Conservation (phyloP, 768 basidiomycete species). For the Clathrus columnatus region DNA sequence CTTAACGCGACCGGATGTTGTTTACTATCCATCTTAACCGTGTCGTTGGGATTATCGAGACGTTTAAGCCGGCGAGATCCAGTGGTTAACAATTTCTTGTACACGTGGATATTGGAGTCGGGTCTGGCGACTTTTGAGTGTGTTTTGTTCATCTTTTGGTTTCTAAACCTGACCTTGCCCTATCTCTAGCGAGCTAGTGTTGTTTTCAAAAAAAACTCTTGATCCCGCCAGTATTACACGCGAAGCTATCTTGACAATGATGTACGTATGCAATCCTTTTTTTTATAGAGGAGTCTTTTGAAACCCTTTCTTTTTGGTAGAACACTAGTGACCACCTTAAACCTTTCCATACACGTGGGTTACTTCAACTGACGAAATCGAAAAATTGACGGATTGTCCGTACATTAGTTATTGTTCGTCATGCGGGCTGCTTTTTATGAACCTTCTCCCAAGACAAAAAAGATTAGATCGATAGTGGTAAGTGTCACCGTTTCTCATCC, state of each 20-base stretch:
- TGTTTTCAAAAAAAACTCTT: neutral
- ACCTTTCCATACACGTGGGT: constrained; percentile 6
- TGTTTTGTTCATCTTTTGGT: neutral
- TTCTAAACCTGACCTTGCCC: neutral
- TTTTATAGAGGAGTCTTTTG: neutral
- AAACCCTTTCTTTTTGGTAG: neutral
- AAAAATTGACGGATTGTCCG: neutral
- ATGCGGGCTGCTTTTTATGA: neutral
- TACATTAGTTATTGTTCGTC: neutral
- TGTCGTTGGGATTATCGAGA: neutral
- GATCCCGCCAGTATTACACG: neutral
- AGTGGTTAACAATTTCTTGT: constrained; percentile 4
- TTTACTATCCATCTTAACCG: neutral
- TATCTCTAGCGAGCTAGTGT: neutral
- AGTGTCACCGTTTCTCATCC: neutral
- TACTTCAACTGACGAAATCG: too few species aligned
- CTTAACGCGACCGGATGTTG: neutral
- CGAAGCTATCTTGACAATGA: neutral
- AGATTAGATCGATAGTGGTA: neutral
- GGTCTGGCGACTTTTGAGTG: neutral
- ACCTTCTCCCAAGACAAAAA: neutral
- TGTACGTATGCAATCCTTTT: neutral
- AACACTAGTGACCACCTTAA: neutral
- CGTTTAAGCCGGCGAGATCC: constrained; percentile 1
- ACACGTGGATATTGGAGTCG: constrained; percentile 1